Conservation (phyloP, 495 filamentous ascomycete genomes). For the Trichoderma gamsii region DNA sequence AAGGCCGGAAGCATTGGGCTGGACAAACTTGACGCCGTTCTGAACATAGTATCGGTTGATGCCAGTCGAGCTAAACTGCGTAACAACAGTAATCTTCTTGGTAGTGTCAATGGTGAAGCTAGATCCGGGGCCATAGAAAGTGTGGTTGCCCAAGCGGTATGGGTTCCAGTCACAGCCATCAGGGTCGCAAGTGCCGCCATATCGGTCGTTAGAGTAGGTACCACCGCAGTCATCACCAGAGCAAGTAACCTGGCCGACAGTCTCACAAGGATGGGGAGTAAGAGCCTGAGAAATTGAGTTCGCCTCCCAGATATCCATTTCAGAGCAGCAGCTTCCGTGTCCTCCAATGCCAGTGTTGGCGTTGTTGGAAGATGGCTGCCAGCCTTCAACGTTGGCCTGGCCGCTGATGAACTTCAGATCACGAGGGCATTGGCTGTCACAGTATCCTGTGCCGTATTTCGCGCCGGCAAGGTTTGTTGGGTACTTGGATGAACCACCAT, state of each 20-base stretch:
- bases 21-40: slow-evolving; percentile 52
- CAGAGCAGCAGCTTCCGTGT: slow-evolving; percentile 64
- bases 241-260: slow-evolving; percentile 51
- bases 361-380: slow-evolving; percentile 53
- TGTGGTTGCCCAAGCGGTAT: slow-evolving; percentile 56
- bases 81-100: slow-evolving; percentile 65
- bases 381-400: slow-evolving; percentile 55
- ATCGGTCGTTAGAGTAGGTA: slow-evolving; percentile 44
- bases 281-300: slow-evolving; percentile 58
- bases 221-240: slow-evolving; percentile 43
- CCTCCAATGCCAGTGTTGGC: slow-evolving; percentile 52
- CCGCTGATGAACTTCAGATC: slow-evolving; percentile 50
- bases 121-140: slow-evolving; percentile 57
- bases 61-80: slow-evolving; percentile 52
- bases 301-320: slow-evolving; percentile 69
- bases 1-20: slow-evolving; percentile 41
- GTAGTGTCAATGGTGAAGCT: slow-evolving; percentile 53
- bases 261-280: slow-evolving; percentile 63
- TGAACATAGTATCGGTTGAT: slow-evolving; percentile 71
- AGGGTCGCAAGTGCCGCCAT: slow-evolving; percentile 61
- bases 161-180: slow-evolving; percentile 73
- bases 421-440: slow-evolving; percentile 52
- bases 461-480: slow-evolving; percentile 52
- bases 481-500: slow-evolving; percentile 49
- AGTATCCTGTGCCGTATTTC: slow-evolving; percentile 56